These are phyloP conservation scores for Avena insularis DNA, from an alignment of 176 grass and related monocot genomes.

Conservation along the genomic window DNA sequence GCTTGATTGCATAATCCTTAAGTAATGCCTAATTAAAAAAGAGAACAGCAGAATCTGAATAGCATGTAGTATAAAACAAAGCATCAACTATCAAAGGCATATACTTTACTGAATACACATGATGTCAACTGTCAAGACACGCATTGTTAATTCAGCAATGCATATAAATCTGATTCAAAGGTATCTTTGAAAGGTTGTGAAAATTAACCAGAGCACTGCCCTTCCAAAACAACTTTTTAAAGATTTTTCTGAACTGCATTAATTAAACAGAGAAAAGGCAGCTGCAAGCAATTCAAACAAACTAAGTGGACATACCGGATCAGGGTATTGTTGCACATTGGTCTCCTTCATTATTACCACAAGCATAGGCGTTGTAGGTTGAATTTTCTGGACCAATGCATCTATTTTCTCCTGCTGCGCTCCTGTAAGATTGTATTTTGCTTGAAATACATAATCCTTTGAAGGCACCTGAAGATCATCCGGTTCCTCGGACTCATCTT, in stretches of 20 bases:
- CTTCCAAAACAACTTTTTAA: not conserved
- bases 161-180: not conserved
- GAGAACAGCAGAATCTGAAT: not conserved
- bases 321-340: not conserved
- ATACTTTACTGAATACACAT: not conserved
- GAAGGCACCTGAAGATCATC: not conserved
- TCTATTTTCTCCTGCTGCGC: not conserved
- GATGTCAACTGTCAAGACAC: not conserved
- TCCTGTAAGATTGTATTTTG: not conserved
- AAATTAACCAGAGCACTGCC: not conserved
- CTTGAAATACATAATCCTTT: not conserved
- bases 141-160: not conserved
- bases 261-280: not conserved
- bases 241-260: not conserved
- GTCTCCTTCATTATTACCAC: slow-evolving; percentile 23
- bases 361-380: not conserved
- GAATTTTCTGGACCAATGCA: not conserved
- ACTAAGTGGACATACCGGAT: slow-evolving; percentile 12
- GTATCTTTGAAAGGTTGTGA: not conserved
- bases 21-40: not conserved
- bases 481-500: slow-evolving; percentile 10
- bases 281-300: not conserved
- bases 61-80: not conserved
- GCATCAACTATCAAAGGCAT: not conserved
- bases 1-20: not conserved